Evolutionary conservation across 129 eudicot species (phyloP), one percentile per base, ranked within the genome.

Genomic region (Flaveria linearis): DNA sequence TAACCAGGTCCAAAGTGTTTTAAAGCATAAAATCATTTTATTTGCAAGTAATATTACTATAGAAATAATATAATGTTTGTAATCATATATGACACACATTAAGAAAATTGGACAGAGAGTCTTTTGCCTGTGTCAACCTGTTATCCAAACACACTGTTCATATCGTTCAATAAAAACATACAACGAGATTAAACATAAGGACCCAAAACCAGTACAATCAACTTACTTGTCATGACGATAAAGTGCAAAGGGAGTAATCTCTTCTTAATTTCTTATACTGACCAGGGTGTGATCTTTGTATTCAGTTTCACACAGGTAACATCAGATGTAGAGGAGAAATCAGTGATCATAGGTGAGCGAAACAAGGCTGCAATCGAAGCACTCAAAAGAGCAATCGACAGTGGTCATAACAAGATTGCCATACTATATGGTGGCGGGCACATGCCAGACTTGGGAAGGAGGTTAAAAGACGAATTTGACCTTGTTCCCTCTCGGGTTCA

Each of bases 361-460:
- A 93, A 93, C 82, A 87, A 76, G 83, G 97, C 91, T 15, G 98
- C 98, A 75, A 82, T 82, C n/a, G 88, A 88, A 75, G 96, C 93
- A 5, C 91, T 90, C 3, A 68, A 66, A 74, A 87, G 67, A 39
- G 97, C 97, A 56, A 85, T 93, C 6, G 66, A 75, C 41, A 83
- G 82, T 5, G 97, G 98, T 13, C 81, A 90, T 79, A 88, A 85
- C 30, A 93, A 88, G 82, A 90, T 93, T 17, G 98, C 97, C 9
- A 84, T 93, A 41, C 84, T 93, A 10, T 93, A 93, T 33, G 98
- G 98, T 43, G 96, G 98, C 20, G 98, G 98, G 22, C 98, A 93
- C 87, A 93, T 93, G 98, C 98, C 98, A 7, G 98, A 93, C 68
- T 61, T 93, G 70, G 96, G 96, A 56, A 83, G 98, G 77, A 87